Evolutionary conservation across 768 basidiomycete genomes (phyloP).

Genomic region (Tephrocybe sp.): DNA sequence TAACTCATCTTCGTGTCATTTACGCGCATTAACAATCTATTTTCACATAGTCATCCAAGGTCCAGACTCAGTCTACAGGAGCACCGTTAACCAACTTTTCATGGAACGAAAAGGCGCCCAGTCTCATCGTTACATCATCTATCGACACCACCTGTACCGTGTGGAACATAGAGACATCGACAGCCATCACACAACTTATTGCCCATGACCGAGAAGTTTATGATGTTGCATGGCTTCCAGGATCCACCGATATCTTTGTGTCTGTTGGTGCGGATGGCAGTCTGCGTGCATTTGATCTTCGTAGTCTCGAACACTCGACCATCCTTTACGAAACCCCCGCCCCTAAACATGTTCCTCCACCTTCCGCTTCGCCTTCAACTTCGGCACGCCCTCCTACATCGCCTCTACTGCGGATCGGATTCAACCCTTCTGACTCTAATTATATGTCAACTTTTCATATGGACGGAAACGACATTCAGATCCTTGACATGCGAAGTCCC

Average conservation of each 20-base stretch:
- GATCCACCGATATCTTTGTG: slow-evolving; percentile 95
- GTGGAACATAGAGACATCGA: slow-evolving; percentile 95
- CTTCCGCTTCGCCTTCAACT: slow-evolving; percentile 55
- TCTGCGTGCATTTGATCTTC: slow-evolving; percentile 93
- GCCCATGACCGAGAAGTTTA: slow-evolving; percentile 96
- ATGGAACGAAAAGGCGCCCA: slow-evolving; percentile 93
- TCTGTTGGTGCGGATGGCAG: slow-evolving; percentile 98
- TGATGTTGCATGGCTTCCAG: slow-evolving; percentile 98
- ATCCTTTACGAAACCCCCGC: slow-evolving; percentile 94
- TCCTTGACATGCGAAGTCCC: slow-evolving; percentile 96
- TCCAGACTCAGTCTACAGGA: slow-evolving; percentile 77
- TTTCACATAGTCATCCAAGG: slow-evolving; percentile 79
- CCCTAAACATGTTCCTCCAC: slow-evolving; percentile 68
- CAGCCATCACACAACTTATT: slow-evolving; percentile 95
- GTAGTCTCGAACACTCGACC: slow-evolving; percentile 96
- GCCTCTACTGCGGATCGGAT: slow-evolving; percentile 83
- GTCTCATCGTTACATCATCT: slow-evolving; percentile 92
- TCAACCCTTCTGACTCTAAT: slow-evolving; percentile 89
- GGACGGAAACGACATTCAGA: slow-evolving; percentile 87
- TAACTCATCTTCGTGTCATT: slow-evolving; percentile 9
- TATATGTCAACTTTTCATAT: slow-evolving; percentile 98
- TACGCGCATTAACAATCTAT: slow-evolving; percentile 8
- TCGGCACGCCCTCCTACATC: slow-evolving; percentile 74
- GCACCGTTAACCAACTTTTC: slow-evolving; percentile 97
- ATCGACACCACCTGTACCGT: slow-evolving; percentile 99